Conservation (phyloP, 1,284 basidiomycete species). For the Retiboletus fuscus region DNA sequence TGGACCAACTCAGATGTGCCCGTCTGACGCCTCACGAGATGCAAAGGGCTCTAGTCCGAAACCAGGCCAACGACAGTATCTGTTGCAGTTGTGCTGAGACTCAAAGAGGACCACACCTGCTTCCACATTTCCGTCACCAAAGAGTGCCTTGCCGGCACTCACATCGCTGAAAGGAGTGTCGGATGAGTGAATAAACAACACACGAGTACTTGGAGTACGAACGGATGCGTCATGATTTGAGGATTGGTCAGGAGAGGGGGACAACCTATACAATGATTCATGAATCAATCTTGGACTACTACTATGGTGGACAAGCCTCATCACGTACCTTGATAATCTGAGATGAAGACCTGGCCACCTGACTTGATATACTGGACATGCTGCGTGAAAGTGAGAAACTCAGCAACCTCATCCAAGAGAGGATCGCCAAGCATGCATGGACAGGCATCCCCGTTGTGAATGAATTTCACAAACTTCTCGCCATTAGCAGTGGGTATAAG, state of each 20-base stretch:
- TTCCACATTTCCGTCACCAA: conserved; percentile 3
- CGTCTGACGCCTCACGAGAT: too few species aligned
- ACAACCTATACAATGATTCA: background rate
- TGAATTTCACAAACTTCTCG: background rate
- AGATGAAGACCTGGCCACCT: background rate
- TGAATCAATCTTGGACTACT: too few species aligned
- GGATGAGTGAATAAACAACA: too few species aligned
- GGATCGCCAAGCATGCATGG: background rate
- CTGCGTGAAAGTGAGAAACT: conserved; percentile 10
- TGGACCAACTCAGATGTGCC: too few species aligned
- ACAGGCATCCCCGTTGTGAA: background rate
- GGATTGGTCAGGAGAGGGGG: background rate
- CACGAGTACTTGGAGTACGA: background rate
- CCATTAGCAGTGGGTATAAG: background rate
- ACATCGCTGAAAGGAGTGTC: background rate
- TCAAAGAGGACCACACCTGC: background rate
- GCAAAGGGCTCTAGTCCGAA: too few species aligned
- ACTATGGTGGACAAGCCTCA: too few species aligned
- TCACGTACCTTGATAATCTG: conserved; percentile 12
- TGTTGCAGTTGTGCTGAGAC: background rate
- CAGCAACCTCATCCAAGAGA: background rate
- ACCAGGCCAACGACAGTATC: too few species aligned
- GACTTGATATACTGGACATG: conserved; percentile 11
- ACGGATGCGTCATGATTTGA: conserved; percentile 6
- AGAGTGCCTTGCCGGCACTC: background rate